phyloP scores from a whole-genome alignment of 2,329 filamentous ascomycete genomes.

The Trichophaea hybrida region DNA sequence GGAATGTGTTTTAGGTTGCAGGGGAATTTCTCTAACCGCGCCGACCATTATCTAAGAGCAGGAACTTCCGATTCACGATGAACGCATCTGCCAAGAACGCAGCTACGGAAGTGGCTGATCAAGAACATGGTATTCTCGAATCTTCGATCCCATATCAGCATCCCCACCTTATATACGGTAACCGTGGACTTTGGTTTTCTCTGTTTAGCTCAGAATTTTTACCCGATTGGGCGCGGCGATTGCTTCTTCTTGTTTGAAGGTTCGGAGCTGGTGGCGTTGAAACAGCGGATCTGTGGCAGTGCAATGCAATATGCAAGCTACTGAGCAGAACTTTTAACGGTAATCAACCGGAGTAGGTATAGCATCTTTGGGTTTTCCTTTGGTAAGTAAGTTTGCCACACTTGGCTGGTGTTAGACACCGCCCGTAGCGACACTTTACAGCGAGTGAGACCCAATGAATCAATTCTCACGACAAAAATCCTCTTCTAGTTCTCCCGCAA shows the following conservation, averaged over 20 bases:
- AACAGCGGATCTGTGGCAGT: background rate
- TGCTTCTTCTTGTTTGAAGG: too few relatives aligned
- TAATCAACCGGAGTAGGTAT: background rate
- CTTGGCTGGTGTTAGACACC: background rate
- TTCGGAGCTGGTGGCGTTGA: background rate
- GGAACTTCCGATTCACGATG: too few relatives aligned
- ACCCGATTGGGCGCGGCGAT: too few relatives aligned
- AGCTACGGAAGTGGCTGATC: too few relatives aligned
- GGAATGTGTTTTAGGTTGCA: too few relatives aligned
- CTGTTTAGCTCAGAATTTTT: background rate
- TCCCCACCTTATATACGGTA: too few relatives aligned
- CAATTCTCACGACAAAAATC: background rate
- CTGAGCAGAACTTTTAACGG: background rate
- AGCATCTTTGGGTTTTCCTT: background rate
- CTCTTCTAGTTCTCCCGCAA: background rate
- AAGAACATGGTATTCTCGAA: background rate
- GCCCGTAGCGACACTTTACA: background rate
- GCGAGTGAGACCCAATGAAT: background rate
- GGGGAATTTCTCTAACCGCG: too few relatives aligned
- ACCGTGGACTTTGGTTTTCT: background rate
- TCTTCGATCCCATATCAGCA: background rate
- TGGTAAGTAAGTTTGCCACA: background rate
- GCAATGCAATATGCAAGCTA: background rate
- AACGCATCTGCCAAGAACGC: too few relatives aligned
- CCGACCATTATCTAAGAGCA: too few relatives aligned